Base-by-base conservation (phyloP, 257 asterid genomes). In the Plantago elongata region DNA sequence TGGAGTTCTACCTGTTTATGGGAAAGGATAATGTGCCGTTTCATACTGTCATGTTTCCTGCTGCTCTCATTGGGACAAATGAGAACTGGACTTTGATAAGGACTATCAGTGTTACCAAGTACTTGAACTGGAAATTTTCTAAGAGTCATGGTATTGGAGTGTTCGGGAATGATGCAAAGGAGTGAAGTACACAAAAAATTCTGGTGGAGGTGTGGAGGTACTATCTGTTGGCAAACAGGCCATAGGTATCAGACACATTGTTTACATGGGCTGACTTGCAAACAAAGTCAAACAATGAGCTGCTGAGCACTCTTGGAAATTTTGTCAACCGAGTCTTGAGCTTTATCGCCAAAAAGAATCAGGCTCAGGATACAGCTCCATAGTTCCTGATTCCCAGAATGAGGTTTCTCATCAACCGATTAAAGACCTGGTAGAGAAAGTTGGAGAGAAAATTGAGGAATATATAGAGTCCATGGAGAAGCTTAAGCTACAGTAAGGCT, bases 201-300 rank as follows among this genome's bases (percentile, higher is more conserved):
- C 99, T 97, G 47, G 97, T 87, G 55, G 99, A 89, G 79, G 99
- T 87, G 40, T 89, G 99, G 99, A 79, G 99, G 82, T 93, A 93
- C 74, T 93, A 93, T 82, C 77, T 93, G 75, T 84, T 93, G 68
- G 79, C 95, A 29, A 93, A 89, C 64, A 82, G 97, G 75, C 99
- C 99, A 62, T 97, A 92, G 93, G 99, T 87, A 72, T 93, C 99
- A 12, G 99, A 93, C 69, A 80, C 97, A n/a, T 71, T 87, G 69
- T 93, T 93, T 77, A 85, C 96, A n/a, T 93, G 99, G 99, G 70
- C 69, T 9, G 97, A 92, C 75, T 77, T 92, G 81, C 99, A 87
- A 85, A 94, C 95, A 14, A 92, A 92, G 83, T 65, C 83, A 67
- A 92, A 89, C 54, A 67, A 80, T 57, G 99, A 92, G 76, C 81